A percentile compares a stretch with the other conserved stretches of the same genome.
phyloP scores from a whole-genome alignment of 257 asterid species.

The Solanum pennellii region DNA sequence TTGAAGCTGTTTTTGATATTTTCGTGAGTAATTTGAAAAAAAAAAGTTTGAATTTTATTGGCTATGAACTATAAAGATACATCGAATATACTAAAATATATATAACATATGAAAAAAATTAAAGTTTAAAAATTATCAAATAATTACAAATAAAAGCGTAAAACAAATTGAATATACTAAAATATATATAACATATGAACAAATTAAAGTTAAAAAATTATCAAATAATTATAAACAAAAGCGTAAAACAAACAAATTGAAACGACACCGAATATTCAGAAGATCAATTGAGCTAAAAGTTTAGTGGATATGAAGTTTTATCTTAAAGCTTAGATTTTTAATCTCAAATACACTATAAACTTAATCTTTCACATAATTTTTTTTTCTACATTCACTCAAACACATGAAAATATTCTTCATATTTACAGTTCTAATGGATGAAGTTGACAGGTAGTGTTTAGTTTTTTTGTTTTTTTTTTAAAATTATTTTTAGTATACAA shows the following conservation, averaged over 20 bases:
- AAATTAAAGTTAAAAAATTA: rapidly evolving
- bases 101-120: too few species aligned
- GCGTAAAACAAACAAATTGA: neutral
- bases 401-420: neutral
- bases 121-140: too few species aligned
- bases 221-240: neutral
- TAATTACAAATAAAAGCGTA: too few species aligned
- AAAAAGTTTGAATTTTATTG: too few species aligned
- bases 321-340: neutral
- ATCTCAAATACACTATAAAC: neutral
- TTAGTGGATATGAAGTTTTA: neutral
- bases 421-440: neutral
- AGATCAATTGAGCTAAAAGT: neutral
- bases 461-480: neutral
- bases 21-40: neutral
- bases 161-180: too few species aligned
- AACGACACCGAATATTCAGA: neutral
- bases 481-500: neutral
- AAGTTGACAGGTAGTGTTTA: neutral
- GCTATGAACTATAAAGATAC: neutral
- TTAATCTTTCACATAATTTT: neutral
- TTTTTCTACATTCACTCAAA: neutral
- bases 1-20: too few species aligned
- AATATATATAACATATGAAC: neutral
- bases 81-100: too few species aligned